Conservation (phyloP, 2,329 filamentous ascomycete genomes). For the Sporothrix globosa region DNA sequence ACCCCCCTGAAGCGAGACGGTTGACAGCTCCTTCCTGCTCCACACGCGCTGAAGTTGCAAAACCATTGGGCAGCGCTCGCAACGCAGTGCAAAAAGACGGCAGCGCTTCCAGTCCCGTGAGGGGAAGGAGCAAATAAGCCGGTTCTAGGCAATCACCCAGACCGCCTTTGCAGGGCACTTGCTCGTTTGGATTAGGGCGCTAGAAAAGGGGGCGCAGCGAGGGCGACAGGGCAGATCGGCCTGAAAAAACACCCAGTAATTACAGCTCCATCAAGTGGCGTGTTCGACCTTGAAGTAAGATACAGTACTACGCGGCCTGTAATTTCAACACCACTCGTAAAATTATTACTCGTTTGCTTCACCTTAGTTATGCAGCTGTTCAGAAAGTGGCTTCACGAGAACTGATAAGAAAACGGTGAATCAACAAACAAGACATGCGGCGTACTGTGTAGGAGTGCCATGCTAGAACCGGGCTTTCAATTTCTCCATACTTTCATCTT, state of each 20-base stretch:
- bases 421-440: neutral
- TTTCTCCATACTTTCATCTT: neutral
- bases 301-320: slow-evolving; percentile 18
- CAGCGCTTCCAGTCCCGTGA: neutral
- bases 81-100: neutral
- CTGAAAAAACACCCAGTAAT: neutral
- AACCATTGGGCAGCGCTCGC: slow-evolving; percentile 2
- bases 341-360: neutral
- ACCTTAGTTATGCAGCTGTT: no score
- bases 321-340: slow-evolving; percentile 1
- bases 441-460: neutral
- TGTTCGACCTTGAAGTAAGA: neutral
- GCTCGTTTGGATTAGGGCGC: neutral
- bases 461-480: neutral
- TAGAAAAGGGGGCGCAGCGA: slow-evolving; percentile 13
- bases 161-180: neutral
- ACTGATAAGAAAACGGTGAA: neutral
- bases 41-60: neutral
- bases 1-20: slow-evolving; percentile 6
- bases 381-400: neutral
- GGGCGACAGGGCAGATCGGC: slow-evolving; percentile 14
- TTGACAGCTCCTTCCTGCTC: slow-evolving; percentile 12
- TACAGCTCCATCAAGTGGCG: neutral
- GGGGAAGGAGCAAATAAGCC: neutral
- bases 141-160: neutral